Percentiles rank a stretch among this genome's conserved stretches.
Evolutionary conservation across 2,329 filamentous ascomycete species (phyloP).

Genomic region (Beauveria pseudobassiana): DNA sequence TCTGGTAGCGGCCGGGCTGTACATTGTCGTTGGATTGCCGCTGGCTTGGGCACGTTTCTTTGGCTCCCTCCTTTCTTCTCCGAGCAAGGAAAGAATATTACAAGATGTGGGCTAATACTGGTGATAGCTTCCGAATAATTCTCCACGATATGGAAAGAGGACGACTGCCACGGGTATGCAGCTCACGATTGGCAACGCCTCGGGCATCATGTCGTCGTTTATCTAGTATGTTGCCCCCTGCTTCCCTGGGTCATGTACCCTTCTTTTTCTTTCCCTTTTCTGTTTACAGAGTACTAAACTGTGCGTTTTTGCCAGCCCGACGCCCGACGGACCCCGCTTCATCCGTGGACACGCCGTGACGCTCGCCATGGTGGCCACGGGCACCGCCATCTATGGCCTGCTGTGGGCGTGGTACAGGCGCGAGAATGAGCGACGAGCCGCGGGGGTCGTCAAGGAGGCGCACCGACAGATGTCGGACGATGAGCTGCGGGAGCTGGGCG

Average conservation of each 20-base stretch:
- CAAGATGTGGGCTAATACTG: too few species aligned
- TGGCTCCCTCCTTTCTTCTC: too few species aligned
- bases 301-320: constrained; percentile 25
- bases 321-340: constrained; percentile 47
- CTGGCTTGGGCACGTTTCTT: constrained; percentile 39
- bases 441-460: constrained; percentile 29
- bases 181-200: constrained; percentile 60
- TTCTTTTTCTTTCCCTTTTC: background rate
- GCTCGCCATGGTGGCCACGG: constrained; percentile 48
- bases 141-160: constrained; percentile 68
- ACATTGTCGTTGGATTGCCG: constrained; percentile 49
- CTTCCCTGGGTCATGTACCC: too few species aligned
- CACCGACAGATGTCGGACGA: constrained; percentile 36
- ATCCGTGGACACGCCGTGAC: constrained; percentile 55
- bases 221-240: constrained; percentile 36
- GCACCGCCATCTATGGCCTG: constrained; percentile 43
- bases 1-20: constrained; percentile 66
- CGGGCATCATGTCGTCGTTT: constrained; percentile 68
- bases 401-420: constrained; percentile 46
- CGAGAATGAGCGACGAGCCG: constrained; percentile 39
- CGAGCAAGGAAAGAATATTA: too few species aligned
- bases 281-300: too few species aligned
- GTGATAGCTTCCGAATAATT: constrained; percentile 51
- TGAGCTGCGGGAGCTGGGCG: constrained; percentile 42
- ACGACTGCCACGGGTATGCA: constrained; percentile 66